Percentiles rank a stretch among this genome's conserved stretches.
phyloP scores from a whole-genome alignment of 768 basidiomycete genomes.

The Gloeopeniophorella convolvens region DNA sequence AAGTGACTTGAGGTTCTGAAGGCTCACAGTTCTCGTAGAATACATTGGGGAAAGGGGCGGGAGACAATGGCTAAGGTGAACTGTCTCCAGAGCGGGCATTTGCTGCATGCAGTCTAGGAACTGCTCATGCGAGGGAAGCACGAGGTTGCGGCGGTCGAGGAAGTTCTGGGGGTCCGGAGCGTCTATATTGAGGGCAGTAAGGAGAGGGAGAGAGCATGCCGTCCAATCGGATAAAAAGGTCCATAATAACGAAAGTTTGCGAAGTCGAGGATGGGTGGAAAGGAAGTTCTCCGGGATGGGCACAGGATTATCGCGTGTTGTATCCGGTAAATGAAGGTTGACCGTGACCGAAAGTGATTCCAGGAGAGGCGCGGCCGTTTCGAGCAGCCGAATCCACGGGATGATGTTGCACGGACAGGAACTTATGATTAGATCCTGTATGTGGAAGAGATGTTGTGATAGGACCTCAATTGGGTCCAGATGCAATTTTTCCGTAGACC shows the following conservation, averaged over 20 bases:
- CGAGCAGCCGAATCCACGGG: constrained; percentile 1
- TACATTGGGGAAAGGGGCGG: not conserved
- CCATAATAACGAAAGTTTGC: not conserved
- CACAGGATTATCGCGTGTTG: not conserved
- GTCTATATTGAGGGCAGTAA: constrained; percentile 1
- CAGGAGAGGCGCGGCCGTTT: constrained; percentile 4
- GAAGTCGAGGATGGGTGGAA: constrained; percentile 8
- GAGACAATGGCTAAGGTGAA: constrained; percentile 12
- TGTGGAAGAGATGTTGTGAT: constrained; percentile 9
- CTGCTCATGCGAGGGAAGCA: not conserved
- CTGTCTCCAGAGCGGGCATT: constrained; percentile 5
- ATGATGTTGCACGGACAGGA: constrained; percentile 1
- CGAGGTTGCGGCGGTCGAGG: not conserved
- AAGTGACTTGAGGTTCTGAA: not conserved
- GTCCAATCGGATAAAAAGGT: constrained; percentile 4
- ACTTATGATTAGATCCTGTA: constrained; percentile 5
- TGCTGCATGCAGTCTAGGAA: constrained; percentile 4
- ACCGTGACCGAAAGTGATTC: constrained; percentile 2
- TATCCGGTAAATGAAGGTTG: not conserved
- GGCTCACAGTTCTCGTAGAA: not conserved
- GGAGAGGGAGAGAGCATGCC: not conserved
- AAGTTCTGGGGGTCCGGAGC: constrained; percentile 3
- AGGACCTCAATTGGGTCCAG: constrained; percentile 9
- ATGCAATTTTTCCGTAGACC: not conserved
- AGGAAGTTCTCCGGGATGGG: constrained; percentile 6